phyloP scores from a whole-genome alignment of 441 rosid species.

The Adansonia gregorii region DNA sequence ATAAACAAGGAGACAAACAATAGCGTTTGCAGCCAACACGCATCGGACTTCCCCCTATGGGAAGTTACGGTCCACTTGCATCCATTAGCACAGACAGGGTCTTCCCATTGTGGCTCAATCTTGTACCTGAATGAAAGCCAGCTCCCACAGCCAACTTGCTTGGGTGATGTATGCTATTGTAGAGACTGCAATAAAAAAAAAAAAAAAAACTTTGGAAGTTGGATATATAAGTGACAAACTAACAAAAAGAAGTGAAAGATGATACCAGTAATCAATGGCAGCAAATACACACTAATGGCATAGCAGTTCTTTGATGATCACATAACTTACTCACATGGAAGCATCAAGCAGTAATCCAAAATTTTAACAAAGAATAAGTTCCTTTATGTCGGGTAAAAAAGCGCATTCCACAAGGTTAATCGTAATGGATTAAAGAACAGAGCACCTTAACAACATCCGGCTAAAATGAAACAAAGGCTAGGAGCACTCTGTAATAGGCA shows the following conservation, averaged over 20 bases:
- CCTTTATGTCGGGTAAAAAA: background rate
- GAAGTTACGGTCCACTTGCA: constrained; percentile 83
- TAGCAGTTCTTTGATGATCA: background rate
- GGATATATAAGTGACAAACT: background rate
- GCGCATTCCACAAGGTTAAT: background rate
- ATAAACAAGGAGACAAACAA: background rate
- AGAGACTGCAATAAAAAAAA: constrained; percentile 50
- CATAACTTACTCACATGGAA: background rate
- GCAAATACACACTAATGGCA: background rate
- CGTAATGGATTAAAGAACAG: background rate
- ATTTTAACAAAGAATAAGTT: background rate
- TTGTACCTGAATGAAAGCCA: constrained; percentile 76
- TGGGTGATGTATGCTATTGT: constrained; percentile 74
- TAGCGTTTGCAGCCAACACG: constrained; percentile 80
- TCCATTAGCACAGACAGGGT: constrained; percentile 88
- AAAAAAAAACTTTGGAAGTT: background rate
- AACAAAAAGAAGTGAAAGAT: background rate
- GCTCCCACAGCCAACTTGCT: constrained; percentile 70
- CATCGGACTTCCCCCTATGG: constrained; percentile 65
- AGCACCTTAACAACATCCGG: background rate
- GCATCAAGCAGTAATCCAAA: background rate
- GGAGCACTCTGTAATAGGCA: background rate
- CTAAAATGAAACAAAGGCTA: background rate
- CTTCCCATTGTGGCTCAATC: constrained; percentile 96
- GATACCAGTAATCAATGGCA: background rate